A percentile compares a stretch with the other conserved stretches of the same genome.
Evolutionary conservation across 768 basidiomycete species (phyloP).

Genomic region (Paxillus rubicundulus): DNA sequence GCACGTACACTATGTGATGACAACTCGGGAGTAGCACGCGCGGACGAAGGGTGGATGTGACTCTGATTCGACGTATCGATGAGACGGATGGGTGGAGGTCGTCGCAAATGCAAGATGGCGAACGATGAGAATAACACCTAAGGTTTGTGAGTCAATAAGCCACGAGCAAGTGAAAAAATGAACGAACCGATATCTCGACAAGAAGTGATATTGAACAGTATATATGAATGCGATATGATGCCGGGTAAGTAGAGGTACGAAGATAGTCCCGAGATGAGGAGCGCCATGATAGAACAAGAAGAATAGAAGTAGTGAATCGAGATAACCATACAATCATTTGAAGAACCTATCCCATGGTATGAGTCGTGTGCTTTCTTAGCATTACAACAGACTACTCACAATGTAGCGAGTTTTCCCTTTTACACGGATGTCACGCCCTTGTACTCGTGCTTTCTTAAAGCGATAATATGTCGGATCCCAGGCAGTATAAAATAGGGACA

Average conservation of each 20-base stretch:
- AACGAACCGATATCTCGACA: constrained; percentile 58
- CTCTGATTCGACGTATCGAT: constrained; percentile 53
- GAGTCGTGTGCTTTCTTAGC: not conserved
- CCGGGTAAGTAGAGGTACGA: constrained; percentile 34
- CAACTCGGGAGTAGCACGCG: constrained; percentile 42
- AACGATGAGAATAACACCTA: constrained; percentile 55
- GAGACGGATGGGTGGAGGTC: constrained; percentile 69
- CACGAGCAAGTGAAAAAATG: not conserved
- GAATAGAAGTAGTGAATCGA: constrained; percentile 48
- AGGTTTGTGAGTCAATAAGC: not conserved
- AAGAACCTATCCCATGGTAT: constrained; percentile 41
- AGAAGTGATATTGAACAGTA: constrained; percentile 48
- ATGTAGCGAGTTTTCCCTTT: constrained; percentile 62
- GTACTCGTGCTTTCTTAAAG: constrained; percentile 55
- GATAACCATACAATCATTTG: constrained; percentile 61
- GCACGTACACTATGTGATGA: constrained; percentile 20
- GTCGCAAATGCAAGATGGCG: constrained; percentile 58
- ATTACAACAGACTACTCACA: constrained; percentile 38
- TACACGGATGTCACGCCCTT: constrained; percentile 70
- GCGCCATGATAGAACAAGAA: constrained; percentile 44
- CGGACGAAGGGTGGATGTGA: constrained; percentile 27
- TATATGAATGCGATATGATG: constrained; percentile 35
- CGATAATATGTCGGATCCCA: constrained; percentile 85
- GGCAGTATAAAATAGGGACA: constrained; percentile 73
- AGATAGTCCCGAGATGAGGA: constrained; percentile 40